These are phyloP conservation scores for Candida peoriensis DNA, from an alignment of 805 yeast species.

Conservation along the genomic window DNA sequence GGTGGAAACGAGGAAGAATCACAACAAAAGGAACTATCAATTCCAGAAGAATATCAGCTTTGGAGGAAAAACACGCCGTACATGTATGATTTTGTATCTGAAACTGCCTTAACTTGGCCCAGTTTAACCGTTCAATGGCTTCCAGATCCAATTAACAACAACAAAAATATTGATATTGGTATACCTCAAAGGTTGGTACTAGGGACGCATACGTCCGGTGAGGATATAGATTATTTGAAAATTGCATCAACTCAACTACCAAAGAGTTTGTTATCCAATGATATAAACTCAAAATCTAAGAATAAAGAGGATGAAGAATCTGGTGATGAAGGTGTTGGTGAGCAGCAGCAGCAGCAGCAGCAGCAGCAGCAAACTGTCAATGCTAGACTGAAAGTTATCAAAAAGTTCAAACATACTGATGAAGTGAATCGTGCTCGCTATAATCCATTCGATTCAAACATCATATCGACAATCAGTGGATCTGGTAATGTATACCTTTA, in stretches of 20 bases:
- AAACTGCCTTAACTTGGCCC: slow-evolving; percentile 80
- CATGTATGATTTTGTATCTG: slow-evolving; percentile 81
- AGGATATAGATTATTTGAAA: slow-evolving; percentile 60
- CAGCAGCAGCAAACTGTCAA: slow-evolving; percentile 29
- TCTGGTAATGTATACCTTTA: slow-evolving; percentile 56
- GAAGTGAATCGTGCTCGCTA: slow-evolving; percentile 73
- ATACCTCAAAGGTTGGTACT: slow-evolving; percentile 49
- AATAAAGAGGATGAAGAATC: slow-evolving; percentile 16
- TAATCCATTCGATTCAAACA: slow-evolving; percentile 53
- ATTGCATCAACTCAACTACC: slow-evolving; percentile 61
- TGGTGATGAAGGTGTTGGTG: slow-evolving; percentile 26
- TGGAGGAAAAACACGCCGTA: slow-evolving; percentile 79
- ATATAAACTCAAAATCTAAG: slow-evolving; percentile 11
- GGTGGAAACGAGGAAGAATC: slow-evolving; percentile 12
- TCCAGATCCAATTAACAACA: slow-evolving; percentile 34
- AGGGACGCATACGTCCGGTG: slow-evolving; percentile 74
- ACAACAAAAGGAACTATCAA: slow-evolving; percentile 26
- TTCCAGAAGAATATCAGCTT: slow-evolving; percentile 58
- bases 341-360: slow-evolving; percentile 9
- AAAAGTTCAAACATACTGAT: slow-evolving; percentile 54
- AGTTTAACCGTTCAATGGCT: slow-evolving; percentile 76
- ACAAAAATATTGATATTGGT: slow-evolving; percentile 18
- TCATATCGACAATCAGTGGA: slow-evolving; percentile 66
- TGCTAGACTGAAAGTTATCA: slow-evolving; percentile 54
- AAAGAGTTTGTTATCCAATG: slow-evolving; percentile 25